Conservation (phyloP, 345 rosid genomes). For the Rhodamnia argentea region DNA sequence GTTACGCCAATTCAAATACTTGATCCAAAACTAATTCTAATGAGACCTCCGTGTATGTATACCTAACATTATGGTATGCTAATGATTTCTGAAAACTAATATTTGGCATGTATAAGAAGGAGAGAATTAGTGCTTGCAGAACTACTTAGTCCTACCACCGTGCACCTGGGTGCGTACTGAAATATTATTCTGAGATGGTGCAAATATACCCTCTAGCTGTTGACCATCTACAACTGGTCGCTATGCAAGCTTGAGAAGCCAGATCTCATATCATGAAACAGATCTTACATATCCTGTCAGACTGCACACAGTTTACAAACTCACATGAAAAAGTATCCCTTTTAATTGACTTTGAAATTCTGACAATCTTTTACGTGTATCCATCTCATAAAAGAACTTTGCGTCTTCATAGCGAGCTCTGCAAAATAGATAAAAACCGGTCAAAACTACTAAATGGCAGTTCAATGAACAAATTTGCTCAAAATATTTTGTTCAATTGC, state of each 20-base stretch:
- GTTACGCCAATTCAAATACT: background rate
- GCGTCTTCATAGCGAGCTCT: conserved; percentile 99
- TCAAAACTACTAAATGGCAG: background rate
- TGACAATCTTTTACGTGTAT: conserved; percentile 52
- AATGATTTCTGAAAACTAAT: background rate
- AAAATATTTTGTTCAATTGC: background rate
- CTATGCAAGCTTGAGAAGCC: background rate
- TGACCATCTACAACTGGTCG: background rate
- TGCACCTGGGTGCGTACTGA: background rate
- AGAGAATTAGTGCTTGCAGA: background rate
- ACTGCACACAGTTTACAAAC: conserved; percentile 11
- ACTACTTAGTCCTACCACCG: background rate
- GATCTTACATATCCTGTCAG: background rate
- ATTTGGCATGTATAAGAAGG: background rate
- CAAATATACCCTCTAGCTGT: background rate
- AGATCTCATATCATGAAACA: background rate
- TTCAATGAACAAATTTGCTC: background rate
- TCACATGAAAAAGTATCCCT: conserved; percentile 94
- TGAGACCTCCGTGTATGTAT: background rate
- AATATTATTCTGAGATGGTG: background rate
- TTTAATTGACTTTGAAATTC: conserved; percentile 69
- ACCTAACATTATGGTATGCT: background rate
- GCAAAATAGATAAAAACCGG: conserved; percentile 7
- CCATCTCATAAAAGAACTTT: conserved; percentile 85
- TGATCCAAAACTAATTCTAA: background rate